These are phyloP conservation scores for Fusarium bulbicola DNA, from an alignment of 2,329 filamentous ascomycete species.

Conservation along the genomic window DNA sequence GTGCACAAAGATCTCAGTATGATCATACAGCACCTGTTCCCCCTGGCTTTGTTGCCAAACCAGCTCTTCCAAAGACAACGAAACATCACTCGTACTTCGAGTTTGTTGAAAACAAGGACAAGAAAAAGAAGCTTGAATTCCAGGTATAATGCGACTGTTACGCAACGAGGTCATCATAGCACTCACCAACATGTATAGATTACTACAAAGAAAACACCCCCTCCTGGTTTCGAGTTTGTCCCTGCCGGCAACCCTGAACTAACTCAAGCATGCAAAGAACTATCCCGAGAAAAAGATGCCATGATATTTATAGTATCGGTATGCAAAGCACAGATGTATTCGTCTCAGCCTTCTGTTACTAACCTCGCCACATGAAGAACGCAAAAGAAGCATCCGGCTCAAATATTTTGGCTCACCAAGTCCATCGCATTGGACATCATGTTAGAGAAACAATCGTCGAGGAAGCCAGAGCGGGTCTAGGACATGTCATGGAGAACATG, in stretches of 20 bases:
- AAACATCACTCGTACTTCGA: slow-evolving; percentile 72
- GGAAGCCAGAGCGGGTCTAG: slow-evolving; percentile 54
- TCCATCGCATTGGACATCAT: slow-evolving; percentile 69
- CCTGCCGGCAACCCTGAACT: slow-evolving; percentile 69
- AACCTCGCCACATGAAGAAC: slow-evolving; percentile 38
- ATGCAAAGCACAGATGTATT: slow-evolving; percentile 41
- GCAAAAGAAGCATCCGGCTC: slow-evolving; percentile 43
- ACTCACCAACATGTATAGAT: slow-evolving; percentile 54
- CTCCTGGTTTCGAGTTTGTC: slow-evolving; percentile 70
- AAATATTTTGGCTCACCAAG: slow-evolving; percentile 59
- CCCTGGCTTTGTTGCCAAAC: slow-evolving; percentile 50
- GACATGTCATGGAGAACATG: slow-evolving; percentile 37
- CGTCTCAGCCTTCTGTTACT: background rate
- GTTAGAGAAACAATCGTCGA: slow-evolving; percentile 68
- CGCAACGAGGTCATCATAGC: slow-evolving; percentile 27
- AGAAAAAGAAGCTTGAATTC: slow-evolving; percentile 70
- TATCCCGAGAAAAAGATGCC: slow-evolving; percentile 68
- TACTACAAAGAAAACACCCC: slow-evolving; percentile 60
- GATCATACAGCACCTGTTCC: slow-evolving; percentile 48
- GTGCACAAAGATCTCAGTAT: slow-evolving; percentile 45
- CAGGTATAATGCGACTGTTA: slow-evolving; percentile 56
- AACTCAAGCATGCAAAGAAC: slow-evolving; percentile 69
- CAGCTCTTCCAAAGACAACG: slow-evolving; percentile 51
- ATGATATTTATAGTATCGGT: slow-evolving; percentile 75
- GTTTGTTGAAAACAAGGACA: slow-evolving; percentile 70